Base-by-base conservation (phyloP, 2,329 filamentous ascomycete genomes). In the Fusarium torreyae region DNA sequence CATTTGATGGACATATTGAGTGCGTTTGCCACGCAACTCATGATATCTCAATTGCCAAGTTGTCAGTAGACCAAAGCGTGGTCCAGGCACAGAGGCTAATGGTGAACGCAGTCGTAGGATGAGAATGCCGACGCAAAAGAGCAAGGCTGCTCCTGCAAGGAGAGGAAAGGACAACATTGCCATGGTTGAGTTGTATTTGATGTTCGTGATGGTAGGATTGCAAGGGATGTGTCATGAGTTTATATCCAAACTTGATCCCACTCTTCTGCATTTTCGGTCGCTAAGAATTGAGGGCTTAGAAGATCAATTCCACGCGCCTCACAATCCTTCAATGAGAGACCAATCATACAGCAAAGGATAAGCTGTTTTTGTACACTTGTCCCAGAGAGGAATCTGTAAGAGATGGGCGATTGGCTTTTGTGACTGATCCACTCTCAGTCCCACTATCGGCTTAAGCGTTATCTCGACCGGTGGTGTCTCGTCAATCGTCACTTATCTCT, bases 351-450 rank as follows among this genome's bases (percentile, higher is more conserved):
- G 10, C 8, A 10, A 3, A 11, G 10, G 5, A n/a, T 18, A 6
- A 7, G 7, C 18, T 20, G 17, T n/a, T 14, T 24, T 7, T 15
- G 5, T 15, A 14, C 45, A 14, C 56, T 46, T 55, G 33, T 24
- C 53, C 52, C 2, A 31, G 53, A 69, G 38, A 40, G 65, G 66
- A 69, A 69, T 66, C 45, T 69, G 6, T n/a, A 69, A 66, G 66
- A 69, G 65, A 69, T 66, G 60, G 1, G 40, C 53, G 34, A 60
- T 31, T 34, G 39, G 51, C 18, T 11, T 31, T 15, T 22, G 38
- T 7, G n/a, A 9, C 26, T 18, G 43, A 43, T 26, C 40, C 40
- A 43, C 40, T 14, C 7, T 5, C 13, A 24, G 5, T 43, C 18
- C 40, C 42, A 28, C 22, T 9, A 20, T 20, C 18, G 18, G 20